A percentile compares a stretch with the other conserved stretches of the same genome.
These are phyloP conservation scores for Mortierella sp. DNA, from an alignment of 371 early-diverging fungal species.

Conservation along the genomic window DNA sequence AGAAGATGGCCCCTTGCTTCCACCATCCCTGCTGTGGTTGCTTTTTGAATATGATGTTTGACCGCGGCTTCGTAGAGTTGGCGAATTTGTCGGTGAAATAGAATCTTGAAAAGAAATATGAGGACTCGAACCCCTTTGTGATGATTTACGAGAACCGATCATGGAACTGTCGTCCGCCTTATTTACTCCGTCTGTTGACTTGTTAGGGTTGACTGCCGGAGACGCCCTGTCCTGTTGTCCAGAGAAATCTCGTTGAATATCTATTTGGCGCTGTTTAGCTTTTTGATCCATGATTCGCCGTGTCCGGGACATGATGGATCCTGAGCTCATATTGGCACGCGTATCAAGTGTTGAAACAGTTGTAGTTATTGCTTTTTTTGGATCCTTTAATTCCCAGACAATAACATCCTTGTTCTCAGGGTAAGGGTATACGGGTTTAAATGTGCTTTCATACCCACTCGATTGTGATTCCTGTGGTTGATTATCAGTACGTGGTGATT, in stretches of 20 bases:
- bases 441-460: not conserved
- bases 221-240: not conserved
- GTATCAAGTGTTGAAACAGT: conserved; percentile 43
- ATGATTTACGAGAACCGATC: conserved; percentile 7
- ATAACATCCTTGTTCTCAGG: conserved; percentile 32
- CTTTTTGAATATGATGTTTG: not conserved
- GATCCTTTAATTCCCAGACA: conserved; percentile 21
- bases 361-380: conserved; percentile 31
- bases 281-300: conserved; percentile 37
- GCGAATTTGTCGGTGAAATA: conserved; percentile 11
- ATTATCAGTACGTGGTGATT: not conserved
- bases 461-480: not conserved
- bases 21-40: conserved; percentile 3
- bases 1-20: conserved; percentile 1
- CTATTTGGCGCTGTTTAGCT: conserved; percentile 31
- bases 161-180: not conserved
- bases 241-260: conserved; percentile 30
- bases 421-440: conserved; percentile 25
- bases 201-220: not conserved
- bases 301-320: conserved; percentile 40
- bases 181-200: not conserved
- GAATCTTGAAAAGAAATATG: conserved; percentile 13
- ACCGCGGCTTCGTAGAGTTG: conserved; percentile 1
- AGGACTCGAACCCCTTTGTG: conserved; percentile 4
- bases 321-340: conserved; percentile 26